Evolutionary conservation across 2,329 filamentous ascomycete genomes (phyloP), one percentile per base, ranked within the genome.

Genomic region (Penicillium sp.): DNA sequence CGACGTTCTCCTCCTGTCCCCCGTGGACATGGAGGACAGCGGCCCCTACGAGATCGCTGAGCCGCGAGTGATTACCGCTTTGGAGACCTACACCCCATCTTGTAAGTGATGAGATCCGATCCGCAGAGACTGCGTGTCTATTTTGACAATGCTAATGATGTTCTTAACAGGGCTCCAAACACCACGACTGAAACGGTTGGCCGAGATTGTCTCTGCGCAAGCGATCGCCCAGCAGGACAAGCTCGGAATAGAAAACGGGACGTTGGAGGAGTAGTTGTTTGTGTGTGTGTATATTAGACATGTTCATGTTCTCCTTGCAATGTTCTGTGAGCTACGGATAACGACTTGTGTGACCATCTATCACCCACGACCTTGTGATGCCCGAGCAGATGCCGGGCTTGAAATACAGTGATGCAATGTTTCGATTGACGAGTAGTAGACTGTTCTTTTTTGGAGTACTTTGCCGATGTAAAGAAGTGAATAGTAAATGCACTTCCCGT

Each of bases 41-140:
- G 95, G 95, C 24, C 95, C 94, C 27, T 99, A 99, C 73, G 95
- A 98, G 78, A 99, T 99, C 76, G 95, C 95, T 14, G 95, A 99
- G 77, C 95, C 95, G 31, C 87, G 95, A 73, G 91, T 92, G 55
- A 99, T 99, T 71, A 97, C 93, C 3, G 95, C 95, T 54, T 81
- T 99, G 66, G 95, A 99, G 81, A 99, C 95, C 14, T 99, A 99
- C 75, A 98, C 95, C 52, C 95, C 95, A 63, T 96, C 93, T 67
- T 99, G 94, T 95, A 83, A 85, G 90, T 83, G 57, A 47, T 16
- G 14, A 22, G 22, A 22, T 22, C 22, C 22, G 9, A 40, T 18
- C 11, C 40, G 51, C 27, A 19, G 6, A 10, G 27, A 27, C 24
- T 4, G 18, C 27, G 19, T 24, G 31, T 16, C 39, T 19, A n/a